Evolutionary conservation across 2,329 filamentous ascomycete genomes (phyloP), one percentile per base, ranked within the genome.

Genomic region (Colletotrichum sp.): DNA sequence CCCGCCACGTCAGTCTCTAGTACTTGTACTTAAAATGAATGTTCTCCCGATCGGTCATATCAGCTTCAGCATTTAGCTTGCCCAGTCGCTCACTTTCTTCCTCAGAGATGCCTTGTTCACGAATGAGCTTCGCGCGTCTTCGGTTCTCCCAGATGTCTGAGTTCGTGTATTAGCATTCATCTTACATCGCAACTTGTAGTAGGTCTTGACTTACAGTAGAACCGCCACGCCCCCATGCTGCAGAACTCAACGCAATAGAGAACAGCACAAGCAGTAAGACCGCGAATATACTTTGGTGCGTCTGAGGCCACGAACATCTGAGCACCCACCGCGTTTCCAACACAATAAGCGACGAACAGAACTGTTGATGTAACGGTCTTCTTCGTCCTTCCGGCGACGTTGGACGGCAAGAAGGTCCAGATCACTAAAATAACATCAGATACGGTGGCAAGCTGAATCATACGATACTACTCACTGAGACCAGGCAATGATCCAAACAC

Each of bases 301-400:
- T 79, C 78, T 0, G 57, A 64, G 8, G 57, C 59, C 36, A 55
- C 57, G 18, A 71, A 71, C 57, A 71, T 64, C 67, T 80, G 79
- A 10, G 79, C 79, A 2, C 79, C 79, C 2, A 80, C 70, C 1
- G 78, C 78, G 24, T 80, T 80, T 1, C 79, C 79, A 6, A 79
- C 79, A 13, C 79, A 80, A 57, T 80, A 80, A 5, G 78, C 79
- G 8, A 80, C 63, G 16, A 80, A 80, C 5, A 79, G 69, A 13
- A 80, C 59, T 6, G 79, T 79, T 2, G 78, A 83, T 21, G 34
- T 81, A 1, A 80, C 78, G 0, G 79, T 80, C 62, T 79, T 80
- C 18, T 79, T 89, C 84, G 70, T 89, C 81, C 16, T 78, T 1
- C 82, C 84, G 0, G 86, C 87, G 2, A 86, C 86, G 12, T 84